Conservation (phyloP, 129 eudicot genomes). For the Helianthus tuberosus region DNA sequence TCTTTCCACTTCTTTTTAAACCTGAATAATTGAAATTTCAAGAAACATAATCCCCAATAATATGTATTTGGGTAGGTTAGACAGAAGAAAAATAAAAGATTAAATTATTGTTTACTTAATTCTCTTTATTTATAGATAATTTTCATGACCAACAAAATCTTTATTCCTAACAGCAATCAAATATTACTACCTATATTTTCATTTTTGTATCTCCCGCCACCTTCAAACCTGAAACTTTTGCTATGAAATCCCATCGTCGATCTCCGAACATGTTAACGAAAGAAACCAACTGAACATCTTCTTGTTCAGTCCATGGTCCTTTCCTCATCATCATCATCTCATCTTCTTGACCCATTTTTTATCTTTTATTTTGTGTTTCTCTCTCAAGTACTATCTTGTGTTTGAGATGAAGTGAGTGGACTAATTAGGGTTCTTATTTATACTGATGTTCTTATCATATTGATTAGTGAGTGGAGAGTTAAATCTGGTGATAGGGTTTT, state of each 20-base stretch:
- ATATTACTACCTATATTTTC: slow-evolving; percentile 49
- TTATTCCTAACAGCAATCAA: slow-evolving; percentile 27
- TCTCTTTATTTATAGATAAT: slow-evolving; percentile 21
- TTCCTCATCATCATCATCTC: slow-evolving; percentile 56
- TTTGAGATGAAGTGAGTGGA: slow-evolving; percentile 4
- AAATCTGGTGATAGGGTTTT: slow-evolving; percentile 40
- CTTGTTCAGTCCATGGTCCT: slow-evolving; percentile 97
- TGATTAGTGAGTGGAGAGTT: slow-evolving; percentile 34
- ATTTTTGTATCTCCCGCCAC: slow-evolving; percentile 89
- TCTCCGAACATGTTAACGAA: slow-evolving; percentile 81
- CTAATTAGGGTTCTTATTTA: slow-evolving; percentile 34
- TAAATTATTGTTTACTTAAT: neutral
- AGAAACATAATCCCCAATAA: slow-evolving; percentile 36
- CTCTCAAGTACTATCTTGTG: neutral
- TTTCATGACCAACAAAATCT: slow-evolving; percentile 30
- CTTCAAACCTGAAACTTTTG: slow-evolving; percentile 99
- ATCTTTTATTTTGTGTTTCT: slow-evolving; percentile 17
- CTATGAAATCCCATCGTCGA: slow-evolving; percentile 95
- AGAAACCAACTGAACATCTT: slow-evolving; percentile 73
- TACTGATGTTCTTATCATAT: slow-evolving; percentile 23
- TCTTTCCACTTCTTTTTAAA: slow-evolving; percentile 92
- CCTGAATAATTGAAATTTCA: slow-evolving; percentile 51
- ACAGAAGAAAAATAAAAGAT: slow-evolving; percentile 9
- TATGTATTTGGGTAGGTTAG: slow-evolving; percentile 29
- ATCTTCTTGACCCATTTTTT: slow-evolving; percentile 36